Evolutionary conservation across 257 asterid genomes (phyloP), one percentile per base, ranked within the genome.

Genomic region (Nicotiana noctiflora): DNA sequence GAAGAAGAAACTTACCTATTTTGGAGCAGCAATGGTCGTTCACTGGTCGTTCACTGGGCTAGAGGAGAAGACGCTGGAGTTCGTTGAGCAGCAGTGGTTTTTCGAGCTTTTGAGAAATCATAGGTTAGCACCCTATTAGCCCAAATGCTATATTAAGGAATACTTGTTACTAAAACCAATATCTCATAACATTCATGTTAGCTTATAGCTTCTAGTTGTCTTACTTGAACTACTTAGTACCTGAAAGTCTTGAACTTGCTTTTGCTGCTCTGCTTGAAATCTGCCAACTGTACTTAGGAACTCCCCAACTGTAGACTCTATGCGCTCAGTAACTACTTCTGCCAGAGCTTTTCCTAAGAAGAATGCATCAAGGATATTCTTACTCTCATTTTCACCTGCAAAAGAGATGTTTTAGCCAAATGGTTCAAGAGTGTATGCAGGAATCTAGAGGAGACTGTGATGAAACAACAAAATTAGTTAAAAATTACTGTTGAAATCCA

Each of bases 331-430:
- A 57, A 93, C 84, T 40, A 92, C 91, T 86, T 95, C 99, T 0
- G 90, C 98, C 74, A 95, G 87, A 81, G 98, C 99, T 87, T 88
- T 93, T 79, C 98, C 99, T 86, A 95, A 83, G 93, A 95, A 95
- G 84, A 95, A 95, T 14, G 98, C 98, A 77, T 95, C 98, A 61
- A 95, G 82, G 79, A 90, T 81, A 56, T 79, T 89, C 85, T 85
- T 90, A 85, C 97, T 91, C 83, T 89, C 97, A 83, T 91, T 89
- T 65, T 90, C 97, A 82, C 92, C 95, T 91, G 90, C 86, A 81
- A 80, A 80, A 53, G 44, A 49, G 62, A 74, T 14, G 44, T 25
- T 74, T 49, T 49, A 74, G 61, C 3, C 51, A 37, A 62, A 62
- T 62, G 66, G 29, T 62, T 25, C 37, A 25, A 62, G 68, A 49